Evolutionary conservation across 495 filamentous ascomycete species (phyloP).

Genomic region (Hypoxylon trugodes): DNA sequence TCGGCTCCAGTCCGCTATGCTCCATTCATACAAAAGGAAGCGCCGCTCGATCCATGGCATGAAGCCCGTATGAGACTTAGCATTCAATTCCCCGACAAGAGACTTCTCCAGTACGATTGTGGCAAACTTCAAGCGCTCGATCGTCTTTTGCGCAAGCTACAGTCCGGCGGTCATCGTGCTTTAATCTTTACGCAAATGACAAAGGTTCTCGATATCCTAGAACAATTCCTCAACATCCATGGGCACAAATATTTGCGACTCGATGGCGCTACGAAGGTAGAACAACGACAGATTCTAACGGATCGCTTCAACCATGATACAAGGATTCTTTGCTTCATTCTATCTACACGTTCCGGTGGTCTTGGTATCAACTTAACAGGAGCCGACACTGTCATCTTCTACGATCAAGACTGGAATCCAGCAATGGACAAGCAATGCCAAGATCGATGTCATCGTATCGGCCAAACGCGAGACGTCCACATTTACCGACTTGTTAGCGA

Average conservation of each 20-base stretch:
- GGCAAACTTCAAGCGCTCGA: slow-evolving; percentile 95
- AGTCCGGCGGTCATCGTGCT: slow-evolving; percentile 89
- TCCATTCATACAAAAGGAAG: slow-evolving; percentile 62
- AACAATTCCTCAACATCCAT: slow-evolving; percentile 98
- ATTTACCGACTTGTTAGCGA: slow-evolving; percentile 98
- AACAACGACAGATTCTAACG: slow-evolving; percentile 93
- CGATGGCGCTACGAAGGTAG: slow-evolving; percentile 92
- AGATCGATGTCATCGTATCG: slow-evolving; percentile 96
- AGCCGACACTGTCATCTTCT: slow-evolving; percentile 98
- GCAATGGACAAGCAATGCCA: slow-evolving; percentile 99
- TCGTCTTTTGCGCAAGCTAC: slow-evolving; percentile 83
- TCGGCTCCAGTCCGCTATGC: slow-evolving; percentile 55
- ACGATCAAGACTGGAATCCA: slow-evolving; percentile 99
- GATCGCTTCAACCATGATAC: slow-evolving; percentile 96
- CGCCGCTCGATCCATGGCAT: slow-evolving; percentile 81
- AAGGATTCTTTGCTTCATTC: slow-evolving; percentile 92
- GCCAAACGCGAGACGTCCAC: slow-evolving; percentile 96
- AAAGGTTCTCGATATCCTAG: slow-evolving; percentile 95
- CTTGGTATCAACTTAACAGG: slow-evolving; percentile 96
- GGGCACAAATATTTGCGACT: slow-evolving; percentile 95
- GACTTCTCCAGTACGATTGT: slow-evolving; percentile 95
- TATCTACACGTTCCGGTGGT: slow-evolving; percentile 93
- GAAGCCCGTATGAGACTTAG: slow-evolving; percentile 90
- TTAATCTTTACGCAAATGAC: slow-evolving; percentile 99
- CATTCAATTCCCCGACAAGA: slow-evolving; percentile 96